phyloP scores from a whole-genome alignment of 2,329 filamentous ascomycete species.

The Cladosporium velox region DNA sequence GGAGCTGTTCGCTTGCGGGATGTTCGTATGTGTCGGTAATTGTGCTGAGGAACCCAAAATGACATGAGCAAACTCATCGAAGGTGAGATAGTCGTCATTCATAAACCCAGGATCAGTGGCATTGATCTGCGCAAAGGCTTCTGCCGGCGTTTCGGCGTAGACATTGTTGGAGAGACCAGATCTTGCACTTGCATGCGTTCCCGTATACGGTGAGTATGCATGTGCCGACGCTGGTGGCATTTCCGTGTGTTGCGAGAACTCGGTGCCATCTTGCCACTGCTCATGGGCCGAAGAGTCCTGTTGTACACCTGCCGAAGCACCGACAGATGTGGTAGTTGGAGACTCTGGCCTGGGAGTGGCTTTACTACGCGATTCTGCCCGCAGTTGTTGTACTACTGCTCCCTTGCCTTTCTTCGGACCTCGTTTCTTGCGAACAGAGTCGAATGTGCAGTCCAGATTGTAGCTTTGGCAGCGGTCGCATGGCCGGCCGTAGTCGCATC shows the following conservation, averaged over 20 bases:
- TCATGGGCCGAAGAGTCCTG: background rate
- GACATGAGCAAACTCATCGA: slow-evolving; percentile 25
- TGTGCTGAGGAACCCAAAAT: slow-evolving; percentile 17
- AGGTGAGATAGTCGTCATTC: slow-evolving; percentile 24
- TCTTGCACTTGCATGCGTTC: background rate
- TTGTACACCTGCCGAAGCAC: background rate
- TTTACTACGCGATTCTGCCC: slow-evolving; percentile 15
- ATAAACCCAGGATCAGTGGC: background rate
- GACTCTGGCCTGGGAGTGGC: background rate
- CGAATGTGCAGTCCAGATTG: slow-evolving; percentile 21
- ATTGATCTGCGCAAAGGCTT: background rate
- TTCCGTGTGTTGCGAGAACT: background rate
- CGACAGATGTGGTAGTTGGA: background rate
- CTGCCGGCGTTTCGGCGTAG: background rate
- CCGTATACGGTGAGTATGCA: slow-evolving; percentile 1
- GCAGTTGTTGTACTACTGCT: slow-evolving; percentile 23
- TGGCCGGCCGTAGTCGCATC: slow-evolving; percentile 25
- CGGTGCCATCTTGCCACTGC: slow-evolving; percentile 1
- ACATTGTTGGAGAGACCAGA: background rate
- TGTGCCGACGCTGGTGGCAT: background rate
- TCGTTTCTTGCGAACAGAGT: slow-evolving; percentile 23
- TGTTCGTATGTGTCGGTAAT: background rate
- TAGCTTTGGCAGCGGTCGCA: slow-evolving; percentile 25
- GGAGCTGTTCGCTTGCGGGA: background rate
- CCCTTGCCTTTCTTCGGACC: slow-evolving; percentile 24